Percentiles rank a stretch among this genome's conserved stretches.
phyloP scores from a whole-genome alignment of 108 stramenopile genomes.

The Conticribra guillardii region DNA sequence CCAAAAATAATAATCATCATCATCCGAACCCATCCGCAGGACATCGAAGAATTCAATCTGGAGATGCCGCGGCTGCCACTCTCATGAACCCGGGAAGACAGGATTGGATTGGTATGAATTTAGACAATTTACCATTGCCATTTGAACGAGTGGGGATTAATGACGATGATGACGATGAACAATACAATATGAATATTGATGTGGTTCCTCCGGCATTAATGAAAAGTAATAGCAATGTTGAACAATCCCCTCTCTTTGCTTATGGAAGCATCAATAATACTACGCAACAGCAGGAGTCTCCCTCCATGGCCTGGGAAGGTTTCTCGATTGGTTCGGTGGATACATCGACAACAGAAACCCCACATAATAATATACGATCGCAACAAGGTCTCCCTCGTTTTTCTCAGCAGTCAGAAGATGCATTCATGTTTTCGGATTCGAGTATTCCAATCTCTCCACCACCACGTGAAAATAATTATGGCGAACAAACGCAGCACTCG shows the following conservation, averaged over 20 bases:
- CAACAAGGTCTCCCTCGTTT: neutral
- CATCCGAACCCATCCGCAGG: neutral
- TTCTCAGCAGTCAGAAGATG: neutral
- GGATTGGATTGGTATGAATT: conserved; percentile 71
- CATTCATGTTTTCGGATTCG: conserved; percentile 11
- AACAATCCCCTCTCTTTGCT: neutral
- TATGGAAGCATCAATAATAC: no score
- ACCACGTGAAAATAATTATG: neutral
- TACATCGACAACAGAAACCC: no score
- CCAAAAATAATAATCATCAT: neutral
- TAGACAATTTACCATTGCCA: conserved; percentile 57
- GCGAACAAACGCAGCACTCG: neutral
- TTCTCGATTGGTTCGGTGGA: neutral
- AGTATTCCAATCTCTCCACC: neutral
- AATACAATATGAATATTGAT: neutral
- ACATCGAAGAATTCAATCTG: conserved; percentile 58
- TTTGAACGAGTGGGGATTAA: conserved; percentile 30
- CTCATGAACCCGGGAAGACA: conserved; percentile 43
- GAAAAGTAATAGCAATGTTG: neutral
- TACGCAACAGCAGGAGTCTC: neutral
- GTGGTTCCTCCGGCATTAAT: neutral
- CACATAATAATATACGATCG: neutral
- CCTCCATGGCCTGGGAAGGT: no score
- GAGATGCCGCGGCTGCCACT: conserved; percentile 63
- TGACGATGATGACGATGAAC: conserved; percentile 8